Base-by-base conservation (phyloP, 2,329 filamentous ascomycete genomes). In the Aspergillus texensis region DNA sequence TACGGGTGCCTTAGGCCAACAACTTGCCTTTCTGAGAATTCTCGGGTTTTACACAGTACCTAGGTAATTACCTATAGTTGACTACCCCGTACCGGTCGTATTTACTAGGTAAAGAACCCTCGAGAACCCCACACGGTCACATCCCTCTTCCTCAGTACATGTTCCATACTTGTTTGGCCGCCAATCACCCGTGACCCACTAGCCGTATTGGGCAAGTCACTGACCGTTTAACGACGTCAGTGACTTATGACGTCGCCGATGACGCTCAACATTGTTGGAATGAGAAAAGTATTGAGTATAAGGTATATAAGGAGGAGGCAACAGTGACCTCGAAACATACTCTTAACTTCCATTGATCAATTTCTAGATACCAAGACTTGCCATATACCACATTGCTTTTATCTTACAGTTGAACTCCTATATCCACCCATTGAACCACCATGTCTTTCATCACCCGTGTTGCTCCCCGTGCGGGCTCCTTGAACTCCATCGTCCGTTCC, bases 381-480 rank as follows among this genome's bases (percentile, higher is more conserved):
- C 46, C 26, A 52, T 54, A 34, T 24, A 32, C 48, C 30, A 34
- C n/a, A 32, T 8, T 36, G 14, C 26, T 6, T 36, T 36, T 14
- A 53, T 30, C 26, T n/a, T 28, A 26, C 21, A 24, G 12, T 53
- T 39, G n/a, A 55, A 26, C 30, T 4, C 11, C 45, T 26, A 55
- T 12, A 6, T 46, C 32, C 12, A 50, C 36, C n/a, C 19, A 59
- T 30, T 30, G 34, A 14, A 21, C 11, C 26, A 24, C 60, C 52
- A 79, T 80, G 77, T 77, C 77, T 54, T 77, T 75, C 65, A 67
- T 79, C 67, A 67, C 70, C 52, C 76, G 76, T 64, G 58, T 77
- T 57, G 64, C 73, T 64, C 72, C 75, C 62, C 67, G 69, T 21
- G 60, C 74, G 26, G 59, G 65, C 54, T 60, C 69, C 43, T 58